Evolutionary conservation across 805 yeast genomes (phyloP).

Genomic region (Candida adriatica): DNA sequence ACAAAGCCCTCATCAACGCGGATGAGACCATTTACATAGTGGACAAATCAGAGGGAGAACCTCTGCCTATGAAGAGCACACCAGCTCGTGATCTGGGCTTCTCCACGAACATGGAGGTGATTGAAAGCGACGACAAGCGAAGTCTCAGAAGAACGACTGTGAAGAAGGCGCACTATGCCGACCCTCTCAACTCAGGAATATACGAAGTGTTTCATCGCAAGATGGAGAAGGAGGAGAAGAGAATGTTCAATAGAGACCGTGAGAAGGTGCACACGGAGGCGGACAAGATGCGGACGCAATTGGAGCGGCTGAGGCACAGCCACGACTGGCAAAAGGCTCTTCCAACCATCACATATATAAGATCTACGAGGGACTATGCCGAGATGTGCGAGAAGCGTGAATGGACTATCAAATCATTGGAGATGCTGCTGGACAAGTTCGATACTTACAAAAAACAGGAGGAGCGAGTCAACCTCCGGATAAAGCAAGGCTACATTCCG

Average conservation of each 20-base stretch:
- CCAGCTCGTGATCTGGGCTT: no score
- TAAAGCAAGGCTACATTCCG: constrained; percentile 1
- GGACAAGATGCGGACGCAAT: constrained; percentile 37
- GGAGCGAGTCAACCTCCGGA: constrained; percentile 16
- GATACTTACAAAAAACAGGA: constrained; percentile 18
- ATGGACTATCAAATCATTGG: constrained; percentile 45
- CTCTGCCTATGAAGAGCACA: no score
- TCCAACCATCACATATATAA: constrained; percentile 41
- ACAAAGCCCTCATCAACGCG: constrained; percentile 13
- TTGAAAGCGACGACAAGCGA: constrained; percentile 2
- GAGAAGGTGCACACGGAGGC: constrained; percentile 46
- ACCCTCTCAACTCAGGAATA: constrained; percentile 39
- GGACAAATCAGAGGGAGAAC: constrained; percentile 1
- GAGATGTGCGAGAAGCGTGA: constrained; percentile 47
- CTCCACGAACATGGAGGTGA: constrained; percentile 5
- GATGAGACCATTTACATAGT: constrained; percentile 8
- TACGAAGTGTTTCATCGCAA: constrained; percentile 44
- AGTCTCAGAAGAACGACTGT: constrained; percentile 13
- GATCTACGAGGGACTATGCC: constrained; percentile 35
- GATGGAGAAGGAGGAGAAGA: constrained; percentile 60
- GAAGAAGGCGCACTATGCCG: constrained; percentile 17
- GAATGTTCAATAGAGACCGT: constrained; percentile 47
- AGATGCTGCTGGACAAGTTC: constrained; percentile 13
- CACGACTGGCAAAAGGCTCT: constrained; percentile 42
- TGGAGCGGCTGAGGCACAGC: constrained; percentile 33